These are phyloP conservation scores for Aspergillus mulundensis DNA, from an alignment of 495 filamentous ascomycete genomes.

Conservation along the genomic window DNA sequence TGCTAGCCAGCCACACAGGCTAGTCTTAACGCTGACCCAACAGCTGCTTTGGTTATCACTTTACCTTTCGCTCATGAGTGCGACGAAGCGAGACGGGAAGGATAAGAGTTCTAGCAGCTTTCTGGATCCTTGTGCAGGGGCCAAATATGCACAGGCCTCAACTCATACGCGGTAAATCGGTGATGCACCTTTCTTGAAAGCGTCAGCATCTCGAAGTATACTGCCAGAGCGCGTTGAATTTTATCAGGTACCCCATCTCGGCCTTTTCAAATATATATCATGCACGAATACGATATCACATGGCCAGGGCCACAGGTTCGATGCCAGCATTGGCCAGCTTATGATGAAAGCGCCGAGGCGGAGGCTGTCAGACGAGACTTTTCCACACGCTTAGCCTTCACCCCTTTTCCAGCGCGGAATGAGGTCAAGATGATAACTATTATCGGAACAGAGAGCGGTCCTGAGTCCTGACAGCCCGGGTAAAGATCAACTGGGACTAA, in stretches of 20 bases:
- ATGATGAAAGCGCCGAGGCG: conserved; percentile 8
- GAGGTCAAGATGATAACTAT: conserved; percentile 9
- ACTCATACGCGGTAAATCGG: neutral
- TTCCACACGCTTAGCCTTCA: conserved; percentile 11
- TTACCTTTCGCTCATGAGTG: conserved; percentile 1
- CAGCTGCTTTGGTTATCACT: conserved; percentile 12
- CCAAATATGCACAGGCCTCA: neutral
- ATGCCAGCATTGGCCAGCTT: conserved; percentile 11
- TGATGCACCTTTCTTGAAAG: neutral
- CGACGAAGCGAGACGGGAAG: neutral
- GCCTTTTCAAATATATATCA: neutral
- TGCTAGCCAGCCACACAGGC: conserved; percentile 13
- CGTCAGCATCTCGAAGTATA: neutral
- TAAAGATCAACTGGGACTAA: conserved; percentile 24
- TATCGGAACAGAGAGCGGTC: neutral
- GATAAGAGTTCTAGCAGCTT: conserved; percentile 1
- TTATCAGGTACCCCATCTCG: neutral
- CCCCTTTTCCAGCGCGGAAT: conserved; percentile 9
- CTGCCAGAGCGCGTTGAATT: neutral
- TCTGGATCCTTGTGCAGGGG: conserved; percentile 15
- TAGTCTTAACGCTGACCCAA: conserved; percentile 13
- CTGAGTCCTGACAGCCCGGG: conserved; percentile 17
- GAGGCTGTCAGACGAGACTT: conserved; percentile 14
- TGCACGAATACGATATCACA: conserved; percentile 16
- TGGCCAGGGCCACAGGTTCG: conserved; percentile 8